These are phyloP conservation scores for Tylopilus vinaceipallidus DNA, from an alignment of 768 basidiomycete species.

Conservation along the genomic window DNA sequence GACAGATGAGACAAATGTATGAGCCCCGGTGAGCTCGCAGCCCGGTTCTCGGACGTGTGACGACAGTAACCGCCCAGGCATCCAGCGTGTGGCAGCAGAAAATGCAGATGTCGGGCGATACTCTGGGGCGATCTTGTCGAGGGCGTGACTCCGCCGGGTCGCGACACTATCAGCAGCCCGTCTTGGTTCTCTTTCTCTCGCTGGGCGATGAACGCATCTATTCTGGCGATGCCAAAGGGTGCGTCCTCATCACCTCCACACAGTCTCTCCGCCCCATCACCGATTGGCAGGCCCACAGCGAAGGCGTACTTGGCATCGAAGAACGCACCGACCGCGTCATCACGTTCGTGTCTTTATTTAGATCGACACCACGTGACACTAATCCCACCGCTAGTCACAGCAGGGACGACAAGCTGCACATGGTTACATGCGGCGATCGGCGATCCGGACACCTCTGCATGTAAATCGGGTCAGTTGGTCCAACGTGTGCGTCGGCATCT, in stretches of 20 bases:
- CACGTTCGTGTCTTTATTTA: slow-evolving; percentile 73
- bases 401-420: slow-evolving; percentile 81
- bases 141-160: too few relatives aligned
- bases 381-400: slow-evolving; percentile 52
- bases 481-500: background rate
- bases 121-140: too few relatives aligned
- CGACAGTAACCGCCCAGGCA: too few relatives aligned
- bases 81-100: too few relatives aligned
- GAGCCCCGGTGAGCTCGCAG: too few relatives aligned
- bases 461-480: slow-evolving; percentile 53
- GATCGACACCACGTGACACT: too few relatives aligned
- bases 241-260: slow-evolving; percentile 73
- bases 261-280: slow-evolving; percentile 69
- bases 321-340: slow-evolving; percentile 68
- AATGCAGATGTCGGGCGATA: too few relatives aligned
- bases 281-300: slow-evolving; percentile 77
- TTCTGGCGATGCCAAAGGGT: slow-evolving; percentile 81
- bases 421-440: slow-evolving; percentile 89
- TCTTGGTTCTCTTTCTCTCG: slow-evolving; percentile 63
- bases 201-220: slow-evolving; percentile 76
- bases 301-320: slow-evolving; percentile 73
- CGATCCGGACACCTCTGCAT: slow-evolving; percentile 32
- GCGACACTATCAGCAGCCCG: slow-evolving; percentile 59
- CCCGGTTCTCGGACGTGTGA: too few relatives aligned
- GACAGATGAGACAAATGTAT: too few relatives aligned